These are phyloP conservation scores for Penicillium canescens DNA, from an alignment of 495 filamentous ascomycete species.

Conservation along the genomic window DNA sequence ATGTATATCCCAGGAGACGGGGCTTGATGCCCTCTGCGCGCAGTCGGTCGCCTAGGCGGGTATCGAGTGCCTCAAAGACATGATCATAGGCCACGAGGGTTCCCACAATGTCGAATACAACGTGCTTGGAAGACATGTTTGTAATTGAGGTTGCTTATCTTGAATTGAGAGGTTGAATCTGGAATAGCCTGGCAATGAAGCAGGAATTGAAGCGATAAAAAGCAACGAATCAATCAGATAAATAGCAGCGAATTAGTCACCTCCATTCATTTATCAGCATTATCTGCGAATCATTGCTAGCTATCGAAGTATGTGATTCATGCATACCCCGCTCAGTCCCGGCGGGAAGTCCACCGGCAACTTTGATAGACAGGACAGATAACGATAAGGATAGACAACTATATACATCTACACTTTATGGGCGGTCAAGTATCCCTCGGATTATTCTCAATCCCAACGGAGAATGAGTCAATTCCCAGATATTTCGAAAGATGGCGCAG, in stretches of 20 bases:
- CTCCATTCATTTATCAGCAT: too few relatives aligned
- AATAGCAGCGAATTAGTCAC: neutral
- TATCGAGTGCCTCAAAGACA: slow-evolving; percentile 32
- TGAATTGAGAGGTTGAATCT: neutral
- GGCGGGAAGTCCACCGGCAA: slow-evolving; percentile 3
- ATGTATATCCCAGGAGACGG: slow-evolving; percentile 34
- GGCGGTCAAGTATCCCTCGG: too few relatives aligned
- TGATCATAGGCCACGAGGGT: slow-evolving; percentile 36
- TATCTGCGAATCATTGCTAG: too few relatives aligned
- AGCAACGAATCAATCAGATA: neutral
- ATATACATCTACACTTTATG: neutral
- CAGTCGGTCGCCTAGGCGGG: slow-evolving; percentile 31
- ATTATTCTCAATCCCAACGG: neutral
- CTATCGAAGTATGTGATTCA: too few relatives aligned
- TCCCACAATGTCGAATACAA: slow-evolving; percentile 46
- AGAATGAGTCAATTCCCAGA: slow-evolving; percentile 2
- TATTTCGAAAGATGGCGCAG: neutral
- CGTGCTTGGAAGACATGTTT: slow-evolving; percentile 29
- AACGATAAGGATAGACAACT: neutral
- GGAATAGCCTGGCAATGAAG: neutral
- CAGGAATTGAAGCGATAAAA: neutral
- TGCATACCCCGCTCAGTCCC: slow-evolving; percentile 8
- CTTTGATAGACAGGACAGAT: too few relatives aligned
- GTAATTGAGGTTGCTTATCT: neutral
- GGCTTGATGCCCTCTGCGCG: slow-evolving; percentile 36